A percentile compares a stretch with the other conserved stretches of the same genome.
These are phyloP conservation scores for Saitozyma podzolica DNA, from an alignment of 768 basidiomycete genomes.

Conservation along the genomic window DNA sequence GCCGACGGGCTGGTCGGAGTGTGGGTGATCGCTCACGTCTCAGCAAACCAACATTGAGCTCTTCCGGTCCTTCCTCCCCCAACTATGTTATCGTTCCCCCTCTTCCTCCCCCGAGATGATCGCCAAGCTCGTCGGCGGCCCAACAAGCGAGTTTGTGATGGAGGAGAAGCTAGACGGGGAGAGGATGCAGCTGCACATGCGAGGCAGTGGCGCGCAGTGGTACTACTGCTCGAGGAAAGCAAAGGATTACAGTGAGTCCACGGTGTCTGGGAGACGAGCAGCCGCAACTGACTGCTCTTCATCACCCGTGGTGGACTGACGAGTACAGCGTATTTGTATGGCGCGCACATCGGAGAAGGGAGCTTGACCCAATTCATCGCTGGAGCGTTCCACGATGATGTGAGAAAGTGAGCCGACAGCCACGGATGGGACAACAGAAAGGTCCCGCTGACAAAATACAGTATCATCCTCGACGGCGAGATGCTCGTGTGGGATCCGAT, in stretches of 20 bases:
- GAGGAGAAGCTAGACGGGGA: slow-evolving; percentile 99
- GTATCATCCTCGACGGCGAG: slow-evolving; percentile 93
- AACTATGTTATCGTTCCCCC: slow-evolving; percentile 86
- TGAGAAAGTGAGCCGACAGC: slow-evolving; percentile 70
- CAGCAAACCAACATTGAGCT: slow-evolving; percentile 82
- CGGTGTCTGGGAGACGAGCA: not conserved
- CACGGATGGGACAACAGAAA: not conserved
- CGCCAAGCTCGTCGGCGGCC: slow-evolving; percentile 71
- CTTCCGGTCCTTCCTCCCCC: slow-evolving; percentile 85
- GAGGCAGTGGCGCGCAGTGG: slow-evolving; percentile 73
- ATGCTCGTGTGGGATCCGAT: slow-evolving; percentile 98
- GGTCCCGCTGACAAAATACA: slow-evolving; percentile 49
- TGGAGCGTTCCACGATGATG: slow-evolving; percentile 68
- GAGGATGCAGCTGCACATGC: slow-evolving; percentile 90
- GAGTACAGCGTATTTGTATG: slow-evolving; percentile 79
- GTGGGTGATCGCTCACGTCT: no score
- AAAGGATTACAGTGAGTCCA: slow-evolving; percentile 38
- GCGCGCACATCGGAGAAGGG: slow-evolving; percentile 73
- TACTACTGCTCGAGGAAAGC: slow-evolving; percentile 85
- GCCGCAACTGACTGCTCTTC: no score
- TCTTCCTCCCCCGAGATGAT: slow-evolving; percentile 74
- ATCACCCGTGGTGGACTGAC: no score
- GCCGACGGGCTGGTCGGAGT: not conserved
- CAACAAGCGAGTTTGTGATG: slow-evolving; percentile 73
- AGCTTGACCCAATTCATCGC: slow-evolving; percentile 87